phyloP scores from a whole-genome alignment of 345 rosid species.

The Stellera chamaejasme region DNA sequence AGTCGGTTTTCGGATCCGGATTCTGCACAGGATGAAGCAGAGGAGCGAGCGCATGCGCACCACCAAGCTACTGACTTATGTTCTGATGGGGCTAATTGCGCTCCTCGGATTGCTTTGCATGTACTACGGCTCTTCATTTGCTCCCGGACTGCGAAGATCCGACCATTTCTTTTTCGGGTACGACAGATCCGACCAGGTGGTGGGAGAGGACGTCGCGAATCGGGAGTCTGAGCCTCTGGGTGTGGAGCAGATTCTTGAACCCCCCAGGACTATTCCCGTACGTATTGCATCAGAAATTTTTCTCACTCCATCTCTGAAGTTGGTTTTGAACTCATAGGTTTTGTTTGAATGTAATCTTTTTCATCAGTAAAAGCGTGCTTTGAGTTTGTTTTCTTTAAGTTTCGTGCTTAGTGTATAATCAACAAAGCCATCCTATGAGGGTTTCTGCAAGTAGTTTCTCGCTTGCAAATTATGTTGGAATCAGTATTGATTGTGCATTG shows the following conservation, averaged over 20 bases:
- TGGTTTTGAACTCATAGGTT: not conserved
- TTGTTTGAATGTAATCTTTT: not conserved
- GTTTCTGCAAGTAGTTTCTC: not conserved
- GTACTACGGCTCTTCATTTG: constrained; percentile 66
- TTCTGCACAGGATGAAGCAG: constrained; percentile 34
- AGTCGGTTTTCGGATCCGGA: constrained; percentile 11
- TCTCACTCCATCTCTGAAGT: not conserved
- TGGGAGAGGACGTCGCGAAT: constrained; percentile 16
- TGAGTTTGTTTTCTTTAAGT: not conserved
- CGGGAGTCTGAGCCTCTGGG: constrained; percentile 32
- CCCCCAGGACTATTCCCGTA: constrained; percentile 69
- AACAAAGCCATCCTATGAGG: not conserved
- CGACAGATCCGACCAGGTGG: constrained; percentile 37
- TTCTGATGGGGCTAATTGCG: constrained; percentile 46
- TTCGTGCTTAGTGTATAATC: not conserved
- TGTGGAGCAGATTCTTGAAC: constrained; percentile 22
- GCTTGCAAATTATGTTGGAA: not conserved
- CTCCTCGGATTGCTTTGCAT: constrained; percentile 63
- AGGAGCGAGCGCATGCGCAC: constrained; percentile 37
- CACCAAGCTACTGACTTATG: constrained; percentile 43
- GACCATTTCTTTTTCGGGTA: constrained; percentile 26
- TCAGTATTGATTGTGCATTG: not conserved
- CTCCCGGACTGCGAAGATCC: constrained; percentile 59
- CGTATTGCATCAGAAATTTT: constrained; percentile 6
- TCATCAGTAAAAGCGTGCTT: not conserved